Percentiles rank a stretch among this genome's conserved stretches.
phyloP scores from a whole-genome alignment of 192 early-diverging fungal genomes.

The Pecoramyces ruminantium region DNA sequence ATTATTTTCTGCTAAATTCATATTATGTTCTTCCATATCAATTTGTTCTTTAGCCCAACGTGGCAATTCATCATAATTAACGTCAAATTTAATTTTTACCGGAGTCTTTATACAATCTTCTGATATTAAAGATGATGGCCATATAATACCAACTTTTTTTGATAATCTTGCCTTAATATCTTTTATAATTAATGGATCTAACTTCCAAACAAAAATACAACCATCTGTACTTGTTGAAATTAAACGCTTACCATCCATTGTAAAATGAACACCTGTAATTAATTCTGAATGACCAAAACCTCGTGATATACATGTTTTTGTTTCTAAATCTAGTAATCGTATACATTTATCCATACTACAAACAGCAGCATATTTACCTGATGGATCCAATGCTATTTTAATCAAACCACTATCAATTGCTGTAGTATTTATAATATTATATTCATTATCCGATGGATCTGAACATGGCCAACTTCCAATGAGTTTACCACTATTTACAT shows the following conservation, averaged over 20 bases:
- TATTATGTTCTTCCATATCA: background rate
- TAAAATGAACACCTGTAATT: constrained; percentile 52
- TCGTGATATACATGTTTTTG: constrained; percentile 36
- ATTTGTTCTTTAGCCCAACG: background rate
- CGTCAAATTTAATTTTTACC: background rate
- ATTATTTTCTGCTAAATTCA: background rate
- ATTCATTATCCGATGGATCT: constrained; percentile 11
- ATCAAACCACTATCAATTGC: constrained; percentile 35
- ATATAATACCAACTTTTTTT: background rate
- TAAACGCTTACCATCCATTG: constrained; percentile 21
- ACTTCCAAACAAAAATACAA: constrained; percentile 56
- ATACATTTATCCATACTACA: constrained; percentile 50
- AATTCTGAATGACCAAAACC: constrained; percentile 52
- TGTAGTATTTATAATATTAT: constrained; percentile 25
- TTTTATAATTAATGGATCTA: constrained; percentile 3
- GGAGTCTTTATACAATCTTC: background rate
- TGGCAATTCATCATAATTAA: background rate
- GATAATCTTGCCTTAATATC: background rate
- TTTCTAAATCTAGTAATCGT: constrained; percentile 48
- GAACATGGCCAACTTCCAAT: constrained; percentile 16
- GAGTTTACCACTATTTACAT: constrained; percentile 44
- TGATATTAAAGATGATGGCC: background rate
- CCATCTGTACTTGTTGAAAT: constrained; percentile 57
- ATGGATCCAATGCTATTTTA: constrained; percentile 47
- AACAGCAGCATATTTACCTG: constrained; percentile 45